Base-by-base conservation (phyloP, 2,329 filamentous ascomycete genomes). In the Trichoderma citrinoviride region DNA sequence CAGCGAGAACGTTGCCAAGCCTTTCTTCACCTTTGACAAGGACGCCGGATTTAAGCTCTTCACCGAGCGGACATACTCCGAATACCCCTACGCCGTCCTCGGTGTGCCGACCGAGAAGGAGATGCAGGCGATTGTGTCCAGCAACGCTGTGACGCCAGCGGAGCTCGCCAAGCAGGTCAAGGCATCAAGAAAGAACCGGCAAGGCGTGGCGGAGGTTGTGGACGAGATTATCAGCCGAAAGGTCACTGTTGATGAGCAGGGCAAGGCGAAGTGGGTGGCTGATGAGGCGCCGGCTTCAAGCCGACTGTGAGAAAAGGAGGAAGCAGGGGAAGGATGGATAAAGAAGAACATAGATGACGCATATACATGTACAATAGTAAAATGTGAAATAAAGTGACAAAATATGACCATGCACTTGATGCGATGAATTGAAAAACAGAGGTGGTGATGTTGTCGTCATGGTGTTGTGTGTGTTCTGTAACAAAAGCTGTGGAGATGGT, bases 71-170 rank as follows among this genome's bases (percentile, higher is more conserved):
- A 84, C 90, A 70, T 98, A 89, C 78, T 75, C 73, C 5, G 80
- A 89, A 65, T 97, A 97, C 77, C 94, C 93, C 1, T 86, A 91
- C 75, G 77, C 78, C 14, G 49, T 56, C n/a, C 87, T 93, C 33
- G 90, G 89, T 5, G 80, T 97, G 66, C 95, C 94, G 5, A 83
- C 81, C 2, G 93, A 98, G 78, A 70, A 71, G 44, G 84, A 90
- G 58, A 79, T 90, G 15, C 73, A 79, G 73, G 64, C 71, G 10
- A 61, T 83, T 46, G 79, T 88, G 19, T 70, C 69, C 23, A 69
- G 74, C 27, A 79, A 76, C 64, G 70, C 65, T 25, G 76, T 75
- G 72, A 81, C 78, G n/a, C 77, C 80, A 7, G 78, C 83, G 67
- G 81, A 90, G 75, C 83, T 93, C 66, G 77, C 90, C 40, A 79